These are phyloP conservation scores for Shiraia sp. DNA, from an alignment of 2,329 filamentous ascomycete species.

Conservation along the genomic window DNA sequence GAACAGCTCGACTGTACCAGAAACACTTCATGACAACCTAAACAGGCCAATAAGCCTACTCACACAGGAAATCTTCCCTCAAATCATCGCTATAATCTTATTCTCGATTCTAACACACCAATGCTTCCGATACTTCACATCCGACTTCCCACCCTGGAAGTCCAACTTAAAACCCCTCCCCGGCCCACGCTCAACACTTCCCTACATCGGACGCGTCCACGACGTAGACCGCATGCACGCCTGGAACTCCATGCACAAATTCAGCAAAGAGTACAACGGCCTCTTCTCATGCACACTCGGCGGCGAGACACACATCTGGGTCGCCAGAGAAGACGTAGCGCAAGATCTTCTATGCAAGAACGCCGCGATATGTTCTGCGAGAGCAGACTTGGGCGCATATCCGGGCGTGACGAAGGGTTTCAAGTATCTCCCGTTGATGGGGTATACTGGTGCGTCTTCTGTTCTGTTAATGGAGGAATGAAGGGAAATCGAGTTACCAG, in stretches of 20 bases:
- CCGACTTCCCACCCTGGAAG: conserved; percentile 4
- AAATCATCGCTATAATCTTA: no score
- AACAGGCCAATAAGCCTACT: no score
- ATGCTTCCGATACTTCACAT: conserved; percentile 7
- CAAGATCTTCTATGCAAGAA: conserved; percentile 7
- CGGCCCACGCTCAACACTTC: conserved; percentile 10
- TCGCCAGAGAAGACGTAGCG: conserved; percentile 6
- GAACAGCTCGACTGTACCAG: no score
- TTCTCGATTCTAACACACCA: conserved; percentile 1
- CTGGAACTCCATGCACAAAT: conserved; percentile 9
- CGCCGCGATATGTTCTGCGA: conserved; percentile 1
- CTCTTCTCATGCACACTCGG: conserved; percentile 4
- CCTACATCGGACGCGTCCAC: conserved; percentile 10
- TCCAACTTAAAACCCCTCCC: conserved; percentile 9
- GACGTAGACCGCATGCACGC: conserved; percentile 10
- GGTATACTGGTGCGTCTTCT: conserved; percentile 2
- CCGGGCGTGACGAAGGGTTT: not conserved
- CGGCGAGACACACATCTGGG: conserved; percentile 7
- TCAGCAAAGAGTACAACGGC: conserved; percentile 7
- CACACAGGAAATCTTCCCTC: no score
- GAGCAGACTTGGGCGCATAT: conserved; percentile 3
- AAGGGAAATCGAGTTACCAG: no score
- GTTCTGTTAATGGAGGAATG: no score
- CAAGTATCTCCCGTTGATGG: conserved; percentile 6
- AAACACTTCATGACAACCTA: no score